phyloP scores from a whole-genome alignment of 495 filamentous ascomycete species.

The Hypomontagnella monticulosa region DNA sequence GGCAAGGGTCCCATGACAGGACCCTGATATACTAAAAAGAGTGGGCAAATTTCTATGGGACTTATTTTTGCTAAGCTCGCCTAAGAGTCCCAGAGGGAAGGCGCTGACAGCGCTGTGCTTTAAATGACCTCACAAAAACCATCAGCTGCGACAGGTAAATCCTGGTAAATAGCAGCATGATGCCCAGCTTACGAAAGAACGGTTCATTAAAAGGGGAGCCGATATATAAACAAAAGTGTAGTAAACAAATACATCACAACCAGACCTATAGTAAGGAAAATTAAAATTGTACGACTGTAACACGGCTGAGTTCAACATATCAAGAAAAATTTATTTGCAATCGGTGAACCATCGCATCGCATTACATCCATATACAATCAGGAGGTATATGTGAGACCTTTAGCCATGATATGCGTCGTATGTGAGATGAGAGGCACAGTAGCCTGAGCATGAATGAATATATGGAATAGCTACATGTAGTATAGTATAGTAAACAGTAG shows the following conservation, averaged over 20 bases:
- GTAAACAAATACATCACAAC: not conserved
- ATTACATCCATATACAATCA: conserved; percentile 11
- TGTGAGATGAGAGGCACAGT: not conserved
- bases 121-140: conserved; percentile 28
- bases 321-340: not conserved
- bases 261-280: not conserved
- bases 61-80: conserved; percentile 34
- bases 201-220: not conserved
- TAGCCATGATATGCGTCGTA: conserved; percentile 19
- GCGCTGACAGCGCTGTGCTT: conserved; percentile 17
- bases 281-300: not conserved
- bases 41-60: conserved; percentile 24
- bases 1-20: conserved; percentile 39
- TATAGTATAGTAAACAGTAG: not conserved
- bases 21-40: conserved; percentile 40
- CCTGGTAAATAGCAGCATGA: conserved; percentile 17
- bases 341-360: not conserved
- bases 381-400: conserved; percentile 27
- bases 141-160: conserved; percentile 13
- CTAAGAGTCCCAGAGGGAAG: conserved; percentile 5
- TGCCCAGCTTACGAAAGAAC: conserved; percentile 10
- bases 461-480: not conserved
- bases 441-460: not conserved
- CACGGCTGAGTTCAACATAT: not conserved
- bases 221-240: conserved; percentile 11